Evolutionary conservation across 2,329 filamentous ascomycete species (phyloP), one percentile per base, ranked within the genome.

Genomic region (Diaporthe caulivora): DNA sequence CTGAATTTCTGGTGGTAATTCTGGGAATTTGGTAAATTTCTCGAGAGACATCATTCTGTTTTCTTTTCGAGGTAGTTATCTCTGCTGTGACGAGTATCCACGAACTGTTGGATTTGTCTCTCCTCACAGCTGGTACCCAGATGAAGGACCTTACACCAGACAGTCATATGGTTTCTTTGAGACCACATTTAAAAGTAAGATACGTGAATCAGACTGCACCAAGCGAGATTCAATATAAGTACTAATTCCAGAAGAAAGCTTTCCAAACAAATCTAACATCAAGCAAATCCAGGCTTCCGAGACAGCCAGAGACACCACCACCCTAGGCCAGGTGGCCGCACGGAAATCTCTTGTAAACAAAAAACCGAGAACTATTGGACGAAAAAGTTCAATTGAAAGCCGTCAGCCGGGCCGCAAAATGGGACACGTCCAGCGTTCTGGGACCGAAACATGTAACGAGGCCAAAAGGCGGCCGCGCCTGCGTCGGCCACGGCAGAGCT

Each of bases 1-100:
- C 37, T 76, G 77, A 11, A 79, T 71, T 70, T 79, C 78, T 17
- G 76, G 72, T 10, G 78, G 78, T 34, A 79, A 67, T 5, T 70
- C 62, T 31, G 72, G 13, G 67, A 79, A 78, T 17, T 51, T 73
- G 0, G 74, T 65, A 53, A 78, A 79, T 31, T 73, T 9, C 40
- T 5, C 31, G 21, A 51, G 42, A n/a, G 55, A 26, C 18, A 24
- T 24, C 69, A 62, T 62, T 1, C 4, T 31, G 31, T 53, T 34
- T 26, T 17, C 18, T 13, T 15, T 31, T 8, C 1, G 21, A 7
- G 13, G 3, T 26, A 5, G 3, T 24, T 8, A 67, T 51, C 3
- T 18, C 24, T 51, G 21, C 7, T 10, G 13, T 65, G 60, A 49
- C 10, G 1, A 17, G 15, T 13, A 9, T 34, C 13, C 49, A n/a